Conservation (phyloP, 805 yeast species). For the Danielozyma ontarioensis region DNA sequence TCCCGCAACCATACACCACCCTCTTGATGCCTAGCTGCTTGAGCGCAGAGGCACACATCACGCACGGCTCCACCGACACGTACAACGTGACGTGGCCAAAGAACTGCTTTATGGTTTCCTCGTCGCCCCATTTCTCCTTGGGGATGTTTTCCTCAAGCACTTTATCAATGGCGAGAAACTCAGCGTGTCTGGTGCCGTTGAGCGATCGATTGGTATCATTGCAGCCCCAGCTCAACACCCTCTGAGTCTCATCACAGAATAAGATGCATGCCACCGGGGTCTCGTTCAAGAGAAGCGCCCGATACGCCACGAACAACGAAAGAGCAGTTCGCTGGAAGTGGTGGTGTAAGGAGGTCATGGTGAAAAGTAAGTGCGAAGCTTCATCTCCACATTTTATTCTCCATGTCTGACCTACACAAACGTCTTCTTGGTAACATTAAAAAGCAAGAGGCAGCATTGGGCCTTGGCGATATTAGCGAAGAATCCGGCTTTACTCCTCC, state of each 20-base stretch:
- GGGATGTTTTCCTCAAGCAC: conserved; percentile 26
- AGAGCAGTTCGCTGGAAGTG: conserved; percentile 42
- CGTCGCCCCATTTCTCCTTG: conserved; percentile 14
- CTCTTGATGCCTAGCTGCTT: conserved; percentile 69
- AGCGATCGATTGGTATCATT: conserved; percentile 82
- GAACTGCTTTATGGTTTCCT: conserved; percentile 19
- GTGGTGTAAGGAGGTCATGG: background rate
- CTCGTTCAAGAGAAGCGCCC: conserved; percentile 62
- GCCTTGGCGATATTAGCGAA: background rate
- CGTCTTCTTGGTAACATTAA: conserved; percentile 4
- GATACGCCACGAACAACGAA: conserved; percentile 54
- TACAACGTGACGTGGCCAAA: conserved; percentile 63
- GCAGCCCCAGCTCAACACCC: conserved; percentile 69
- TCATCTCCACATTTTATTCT: too few species aligned
- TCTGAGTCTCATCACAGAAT: conserved; percentile 19
- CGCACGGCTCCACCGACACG: conserved; percentile 97
- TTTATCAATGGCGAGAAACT: conserved; percentile 64
- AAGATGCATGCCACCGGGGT: conserved; percentile 85
- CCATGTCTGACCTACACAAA: conserved; percentile 11
- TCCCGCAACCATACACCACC: conserved; percentile 89
- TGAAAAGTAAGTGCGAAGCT: too few species aligned
- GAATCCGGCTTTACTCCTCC: too few species aligned
- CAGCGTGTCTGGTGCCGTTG: conserved; percentile 91
- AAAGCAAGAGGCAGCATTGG: background rate
- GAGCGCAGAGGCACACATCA: conserved; percentile 94